Evolutionary conservation across 2,329 filamentous ascomycete genomes (phyloP).

Genomic region (Mycocentrospora acerina): DNA sequence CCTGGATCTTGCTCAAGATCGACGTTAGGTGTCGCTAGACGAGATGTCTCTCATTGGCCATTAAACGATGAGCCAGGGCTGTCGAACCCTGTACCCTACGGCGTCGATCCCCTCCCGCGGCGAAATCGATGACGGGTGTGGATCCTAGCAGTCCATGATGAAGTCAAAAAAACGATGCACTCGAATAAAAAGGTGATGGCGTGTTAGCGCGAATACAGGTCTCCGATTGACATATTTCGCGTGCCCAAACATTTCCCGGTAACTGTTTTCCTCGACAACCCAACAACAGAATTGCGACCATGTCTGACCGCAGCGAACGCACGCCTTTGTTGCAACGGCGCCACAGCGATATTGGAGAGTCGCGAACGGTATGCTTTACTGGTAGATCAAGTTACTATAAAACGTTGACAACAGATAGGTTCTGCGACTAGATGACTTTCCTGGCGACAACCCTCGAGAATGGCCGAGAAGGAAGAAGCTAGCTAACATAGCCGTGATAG

Average conservation of each 20-base stretch:
- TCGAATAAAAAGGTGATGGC: too few species aligned
- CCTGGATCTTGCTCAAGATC: too few species aligned
- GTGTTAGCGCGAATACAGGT: too few species aligned
- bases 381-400: conserved; percentile 8
- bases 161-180: background rate
- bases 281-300: conserved; percentile 5
- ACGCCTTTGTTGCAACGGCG: conserved; percentile 43
- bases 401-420: conserved; percentile 9
- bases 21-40: too few species aligned
- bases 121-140: too few species aligned
- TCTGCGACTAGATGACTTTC: conserved; percentile 27
- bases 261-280: background rate
- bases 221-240: too few species aligned
- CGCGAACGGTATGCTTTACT: conserved; percentile 31
- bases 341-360: conserved; percentile 33
- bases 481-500: conserved; percentile 53
- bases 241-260: too few species aligned
- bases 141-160: too few species aligned
- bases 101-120: too few species aligned
- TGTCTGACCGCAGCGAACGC: conserved; percentile 36
- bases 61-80: too few species aligned
- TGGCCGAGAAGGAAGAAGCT: conserved; percentile 51
- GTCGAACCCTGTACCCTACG: too few species aligned
- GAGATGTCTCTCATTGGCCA: too few species aligned
- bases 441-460: conserved; percentile 49